Base-by-base conservation (phyloP, 2,329 filamentous ascomycete species). In the Colletotrichum lentis region DNA sequence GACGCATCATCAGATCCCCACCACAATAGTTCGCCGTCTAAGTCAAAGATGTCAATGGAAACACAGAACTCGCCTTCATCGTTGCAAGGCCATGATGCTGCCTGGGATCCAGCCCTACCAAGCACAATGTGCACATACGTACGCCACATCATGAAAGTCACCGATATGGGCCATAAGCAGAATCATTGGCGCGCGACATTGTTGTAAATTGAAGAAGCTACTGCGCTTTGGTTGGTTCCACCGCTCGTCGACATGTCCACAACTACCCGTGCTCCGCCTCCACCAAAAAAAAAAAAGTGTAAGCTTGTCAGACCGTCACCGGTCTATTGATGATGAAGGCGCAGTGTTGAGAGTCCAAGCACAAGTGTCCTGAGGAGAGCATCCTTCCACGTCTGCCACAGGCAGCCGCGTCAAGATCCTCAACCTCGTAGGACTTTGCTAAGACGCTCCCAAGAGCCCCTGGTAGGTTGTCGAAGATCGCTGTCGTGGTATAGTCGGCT, bases 191-290 rank as follows among this genome's bases (percentile, higher is more conserved):
- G 65, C 65, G 59, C 50, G 41, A 69, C 37, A 20, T 49, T 62
- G 31, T 67, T 31, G n/a, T 67, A 49, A 67, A 61, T 67, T 69
- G 56, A n/a, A 54, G n/a, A 66, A 69, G 47, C 60, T 70, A 70
- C 64, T 64, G 44, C 59, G 44, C 64, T 43, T 69, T 64, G 64
- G 59, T 64, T 60, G 56, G 54, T 47, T 35, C 54, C 50, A 24
- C 44, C 35, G 27, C 60, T 44, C 43, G 22, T 35, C 50, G 35
- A 63, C 68, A 41, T 37, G 60, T 37, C 35, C 18, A 54, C 35
- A 69, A 52, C 65, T 57, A 69, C 39, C 46, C 35, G 50, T 69
- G 64, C 64, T 60, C 68, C 60, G 68, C 68, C 68, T 68, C 55
- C 64, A 68, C 50, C 65, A 62, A 31, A 11, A 62, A n/a, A 7